A percentile compares a stretch with the other conserved stretches of the same genome.
Evolutionary conservation across 2,329 filamentous ascomycete species (phyloP).

Genomic region (Monosporascus sp.): DNA sequence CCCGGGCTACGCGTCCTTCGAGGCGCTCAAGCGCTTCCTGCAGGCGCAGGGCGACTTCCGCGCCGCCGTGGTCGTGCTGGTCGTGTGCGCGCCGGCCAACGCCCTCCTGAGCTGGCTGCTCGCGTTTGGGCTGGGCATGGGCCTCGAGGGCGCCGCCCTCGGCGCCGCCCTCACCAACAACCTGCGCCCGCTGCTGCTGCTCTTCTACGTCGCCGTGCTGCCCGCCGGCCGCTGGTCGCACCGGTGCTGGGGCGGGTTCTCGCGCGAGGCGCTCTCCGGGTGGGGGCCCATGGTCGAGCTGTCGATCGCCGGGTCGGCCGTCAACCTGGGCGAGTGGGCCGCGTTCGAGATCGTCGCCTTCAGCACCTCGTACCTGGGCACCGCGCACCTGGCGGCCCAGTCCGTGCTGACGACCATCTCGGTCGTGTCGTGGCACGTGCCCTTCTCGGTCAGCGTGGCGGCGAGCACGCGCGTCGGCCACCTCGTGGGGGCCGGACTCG

Average conservation of each 20-base stretch:
- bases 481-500: conserved; percentile 33
- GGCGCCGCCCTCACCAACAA: conserved; percentile 45
- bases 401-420: conserved; percentile 36
- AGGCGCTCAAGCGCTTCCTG: conserved; percentile 49
- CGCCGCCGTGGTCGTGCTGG: conserved; percentile 40
- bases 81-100: conserved; percentile 44
- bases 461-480: conserved; percentile 38
- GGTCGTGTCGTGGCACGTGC: conserved; percentile 38
- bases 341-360: conserved; percentile 40
- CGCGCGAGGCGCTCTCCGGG: conserved; percentile 27
- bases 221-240: conserved; percentile 33
- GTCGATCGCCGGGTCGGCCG: conserved; percentile 33
- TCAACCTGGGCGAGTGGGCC: conserved; percentile 38
- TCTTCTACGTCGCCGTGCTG: conserved; percentile 39
- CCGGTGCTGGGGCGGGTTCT: conserved; percentile 41
- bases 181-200: conserved; percentile 41
- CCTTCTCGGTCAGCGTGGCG: conserved; percentile 37
- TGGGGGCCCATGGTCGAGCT: conserved; percentile 37
- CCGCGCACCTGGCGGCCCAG: conserved; percentile 37
- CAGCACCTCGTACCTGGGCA: conserved; percentile 40
- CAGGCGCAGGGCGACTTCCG: conserved; percentile 52
- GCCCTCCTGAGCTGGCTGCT: conserved; percentile 45
- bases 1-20: conserved; percentile 50
- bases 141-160: conserved; percentile 46
- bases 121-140: conserved; percentile 36